Evolutionary conservation across 164 flowering plant species (phyloP), one percentile per base, ranked within the genome.

Genomic region (Piper betle): DNA sequence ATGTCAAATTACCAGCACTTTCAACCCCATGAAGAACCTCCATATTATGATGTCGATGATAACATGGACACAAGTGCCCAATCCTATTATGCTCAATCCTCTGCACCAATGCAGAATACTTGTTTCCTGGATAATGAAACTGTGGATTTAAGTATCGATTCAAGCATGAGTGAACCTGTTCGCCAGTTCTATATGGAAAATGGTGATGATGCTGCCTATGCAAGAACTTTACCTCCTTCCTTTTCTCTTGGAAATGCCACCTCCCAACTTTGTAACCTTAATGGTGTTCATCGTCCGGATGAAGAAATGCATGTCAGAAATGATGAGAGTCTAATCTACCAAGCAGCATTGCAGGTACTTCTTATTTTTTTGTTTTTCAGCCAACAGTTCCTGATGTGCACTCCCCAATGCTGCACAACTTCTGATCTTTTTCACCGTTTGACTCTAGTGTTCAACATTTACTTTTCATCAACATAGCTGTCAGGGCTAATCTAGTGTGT

Each of bases 301-400:
- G 94, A 85, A 65, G 97, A 86, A 68, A 73, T 65, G 64, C 71
- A 67, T 52, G 56, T 70, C 18, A 88, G 64, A 68, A 63, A 64
- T 73, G 96, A 93, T 58, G 97, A 91, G 71, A 82, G 95, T 66
- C 64, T 80, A 59, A 70, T 91, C 64, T 88, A 73, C 70, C 92
- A 84, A 72, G 98, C 92, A 41, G 98, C 91, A 67, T 59, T 91
- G 53, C 82, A 91, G 92, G 98, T 88, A 75, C 59, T 63, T 19
- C 17, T 15, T 52, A 25, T 7, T 20, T 9, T 55, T 17, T 40
- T 55, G 2, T 55, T 6, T n/a, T 52, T 19, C n/a, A n/a, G n/a
- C n/a, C n/a, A n/a, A n/a, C n/a, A n/a, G n/a, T n/a, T n/a, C n/a
- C n/a, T n/a, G n/a, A n/a, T n/a, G n/a, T n/a, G n/a, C n/a, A 40